Base-by-base conservation (phyloP, 495 filamentous ascomycete species). In the Beverwykella pulmonaria region DNA sequence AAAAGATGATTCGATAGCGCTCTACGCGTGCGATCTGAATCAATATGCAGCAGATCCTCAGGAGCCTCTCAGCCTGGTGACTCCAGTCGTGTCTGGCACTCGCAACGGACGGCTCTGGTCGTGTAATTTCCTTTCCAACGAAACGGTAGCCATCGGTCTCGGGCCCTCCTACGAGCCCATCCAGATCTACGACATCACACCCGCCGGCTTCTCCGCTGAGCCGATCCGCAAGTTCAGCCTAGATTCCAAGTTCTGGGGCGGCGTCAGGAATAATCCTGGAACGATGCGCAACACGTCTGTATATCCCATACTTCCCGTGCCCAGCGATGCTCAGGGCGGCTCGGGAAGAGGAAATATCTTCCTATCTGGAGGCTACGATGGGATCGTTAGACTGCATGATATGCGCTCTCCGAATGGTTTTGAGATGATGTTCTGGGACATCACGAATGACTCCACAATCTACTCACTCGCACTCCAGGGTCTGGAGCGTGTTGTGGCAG, bases 361-460 rank as follows among this genome's bases (percentile, higher is more conserved):
- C 52, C 77, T 90, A 4, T 81, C 82, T 26, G 85, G 86, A 4
- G 87, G 86, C 75, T 86, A 83, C 50, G 84, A 88, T 71, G 82
- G 84, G 14, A 75, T 78, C 22, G 79, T 86, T 19, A 83, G 87
- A 73, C 84, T 90, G n/a, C 87, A 90, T 72, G 88, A 90, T 73
- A 75, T 90, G 44, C 85, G 88, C 36, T 84, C 86, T 0, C 73
- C 79, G 14, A 70, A 73, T 4, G 69, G 77, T 19, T 81, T 74
- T 68, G 80, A 83, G 48, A 66, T 74, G n/a, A 73, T 68, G 17
- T 89, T 87, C 71, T 63, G 64, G 63, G 87, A 90, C 70, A 73
- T 79, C 9, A 81, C 84, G 5, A 86, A 89, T 70, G 74, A 78
- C 26, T 75, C 77, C 12, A 76, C 83, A 1, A 81, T 88, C 17